Evolutionary conservation across 345 rosid genomes (phyloP).

Genomic region (Acer campestre): DNA sequence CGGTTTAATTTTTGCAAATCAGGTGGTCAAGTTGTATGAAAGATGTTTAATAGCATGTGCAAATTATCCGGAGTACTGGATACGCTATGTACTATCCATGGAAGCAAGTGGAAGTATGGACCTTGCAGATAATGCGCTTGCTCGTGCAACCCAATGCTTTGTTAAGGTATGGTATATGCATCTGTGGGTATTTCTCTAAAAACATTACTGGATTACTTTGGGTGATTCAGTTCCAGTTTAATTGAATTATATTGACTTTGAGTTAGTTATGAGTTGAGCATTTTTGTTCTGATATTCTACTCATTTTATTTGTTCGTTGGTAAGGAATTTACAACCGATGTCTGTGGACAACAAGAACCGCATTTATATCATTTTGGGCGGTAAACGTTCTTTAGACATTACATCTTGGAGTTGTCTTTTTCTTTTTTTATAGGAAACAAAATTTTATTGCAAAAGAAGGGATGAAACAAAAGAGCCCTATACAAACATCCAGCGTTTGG

Average conservation of each 20-base stretch:
- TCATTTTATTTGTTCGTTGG: neutral
- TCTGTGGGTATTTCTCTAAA: neutral
- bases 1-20: slow-evolving; percentile 27
- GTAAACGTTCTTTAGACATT: neutral
- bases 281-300: neutral
- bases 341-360: neutral
- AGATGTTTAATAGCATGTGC: slow-evolving; percentile 97
- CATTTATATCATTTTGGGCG: neutral
- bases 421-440: no score
- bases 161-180: slow-evolving; percentile 70
- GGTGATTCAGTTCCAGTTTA: neutral
- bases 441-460: no score
- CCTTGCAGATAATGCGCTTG: slow-evolving; percentile 85
- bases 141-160: slow-evolving; percentile 92
- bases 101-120: slow-evolving; percentile 76
- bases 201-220: neutral
- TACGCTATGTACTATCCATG: slow-evolving; percentile 84
- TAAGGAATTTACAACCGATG: neutral
- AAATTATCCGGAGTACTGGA: slow-evolving; percentile 93
- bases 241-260: neutral
- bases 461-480: no score
- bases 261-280: neutral
- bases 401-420: neutral
- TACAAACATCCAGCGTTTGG: no score
- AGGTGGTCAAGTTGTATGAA: slow-evolving; percentile 96